Conservation (phyloP, 2,329 filamentous ascomycete species). For the Geosmithia morbida region DNA sequence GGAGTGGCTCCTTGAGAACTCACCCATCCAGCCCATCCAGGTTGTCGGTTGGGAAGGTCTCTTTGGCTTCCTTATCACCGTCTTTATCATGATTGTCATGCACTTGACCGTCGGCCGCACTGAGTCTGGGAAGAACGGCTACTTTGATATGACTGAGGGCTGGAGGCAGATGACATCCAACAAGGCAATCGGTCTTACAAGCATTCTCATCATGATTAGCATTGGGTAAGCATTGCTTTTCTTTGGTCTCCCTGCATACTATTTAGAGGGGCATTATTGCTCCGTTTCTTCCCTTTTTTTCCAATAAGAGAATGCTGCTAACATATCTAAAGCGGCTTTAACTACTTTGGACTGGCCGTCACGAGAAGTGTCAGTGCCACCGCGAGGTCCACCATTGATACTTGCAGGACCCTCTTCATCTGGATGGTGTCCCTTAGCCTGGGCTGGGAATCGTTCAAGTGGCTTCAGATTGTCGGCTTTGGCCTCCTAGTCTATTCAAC, state of each 20-base stretch:
- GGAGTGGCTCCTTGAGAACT: slow-evolving; percentile 70
- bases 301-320: slow-evolving; percentile 3
- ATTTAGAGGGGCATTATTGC: not conserved
- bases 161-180: slow-evolving; percentile 67
- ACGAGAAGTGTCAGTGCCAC: slow-evolving; percentile 84
- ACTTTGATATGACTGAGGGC: slow-evolving; percentile 82
- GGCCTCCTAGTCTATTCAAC: slow-evolving; percentile 87
- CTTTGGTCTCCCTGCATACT: not conserved
- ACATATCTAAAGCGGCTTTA: slow-evolving; percentile 59
- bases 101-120: slow-evolving; percentile 67
- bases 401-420: slow-evolving; percentile 93
- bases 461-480: slow-evolving; percentile 86
- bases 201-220: slow-evolving; percentile 87
- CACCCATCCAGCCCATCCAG: slow-evolving; percentile 59
- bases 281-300: not conserved
- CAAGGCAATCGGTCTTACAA: slow-evolving; percentile 57
- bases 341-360: slow-evolving; percentile 94
- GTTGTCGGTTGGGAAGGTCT: slow-evolving; percentile 95
- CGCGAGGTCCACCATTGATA: slow-evolving; percentile 90
- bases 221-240: slow-evolving; percentile 53
- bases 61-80: slow-evolving; percentile 74
- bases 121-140: slow-evolving; percentile 58
- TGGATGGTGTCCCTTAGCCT: slow-evolving; percentile 90
- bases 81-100: slow-evolving; percentile 64
- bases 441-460: slow-evolving; percentile 96